Evolutionary conservation across 257 asterid genomes (phyloP), one percentile per base, ranked within the genome.

Genomic region (Jasminum sambac): DNA sequence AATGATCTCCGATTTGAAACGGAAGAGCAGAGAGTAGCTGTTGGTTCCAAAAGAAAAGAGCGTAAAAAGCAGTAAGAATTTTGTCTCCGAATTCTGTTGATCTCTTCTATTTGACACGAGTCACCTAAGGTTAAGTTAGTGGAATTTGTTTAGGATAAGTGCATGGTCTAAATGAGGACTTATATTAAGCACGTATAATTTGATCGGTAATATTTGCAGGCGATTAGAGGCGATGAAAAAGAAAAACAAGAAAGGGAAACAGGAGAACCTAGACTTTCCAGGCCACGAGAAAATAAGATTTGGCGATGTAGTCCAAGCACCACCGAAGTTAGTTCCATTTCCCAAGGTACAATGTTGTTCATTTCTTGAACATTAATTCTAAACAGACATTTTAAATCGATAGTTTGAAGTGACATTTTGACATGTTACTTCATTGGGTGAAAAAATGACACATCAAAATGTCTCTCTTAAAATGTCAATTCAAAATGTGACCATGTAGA

Each of bases 261-360:
- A 81, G 8, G 93, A 85, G 34, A 77, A 80, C 24, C 25, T 59
- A 40, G 90, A 79, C 38, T 95, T 86, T 68, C 88, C 73, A 6
- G 88, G 88, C 64, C 87, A 40, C 6, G 99, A 95, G 67, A 40
- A 81, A 58, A 85, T 95, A 42, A 84, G 79, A 71, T 95, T 95
- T 68, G 99, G 99, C 55, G 99, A 95, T 14, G 81, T 95, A 50
- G 98, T 95, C 44, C 62, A 75, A 82, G 99, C 97, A 30, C 99
- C 99, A 7, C 99, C 96, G 0, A 91, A 95, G 85, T 77, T 93
- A 83, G 58, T 63, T 57, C 75, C 79, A n/a, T 79, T 88, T 68
- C 98, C 99, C 23, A 91, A 89, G 97, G 99, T 95, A 69, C 34
- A 10, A 5, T 63, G 16, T 8, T 21, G 10, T 19, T 40, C 30